Base-by-base conservation (phyloP, 2,329 filamentous ascomycete genomes). In the Boeremia lycopersici region DNA sequence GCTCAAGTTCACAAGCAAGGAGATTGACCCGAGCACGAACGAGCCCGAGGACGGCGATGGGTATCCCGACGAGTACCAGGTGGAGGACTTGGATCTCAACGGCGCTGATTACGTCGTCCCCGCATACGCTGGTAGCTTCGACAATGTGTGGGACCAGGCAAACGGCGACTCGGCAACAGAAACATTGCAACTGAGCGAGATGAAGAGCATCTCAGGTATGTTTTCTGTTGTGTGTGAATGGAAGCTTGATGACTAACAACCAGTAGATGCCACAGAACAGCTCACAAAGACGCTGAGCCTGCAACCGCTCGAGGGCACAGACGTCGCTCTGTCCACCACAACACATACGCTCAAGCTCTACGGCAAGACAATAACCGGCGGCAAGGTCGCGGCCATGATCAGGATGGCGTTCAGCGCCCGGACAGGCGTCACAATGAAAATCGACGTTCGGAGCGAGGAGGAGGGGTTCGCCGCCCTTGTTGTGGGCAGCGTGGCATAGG, bases 41-140 rank as follows among this genome's bases (percentile, higher is more conserved):
- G 92, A 97, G 77, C 90, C 93, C 0, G 95, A 99, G 75, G 92
- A 96, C 13, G 84, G 73, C 39, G 71, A 80, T 41, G 95, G 95
- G 40, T 98, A 98, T 75, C 93, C 98, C 48, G 95, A 99, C 70
- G 95, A 99, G 78, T 99, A 99, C 73, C 91, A 97, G 78, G 89
- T 98, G 56, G 91, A 95, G 59, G 92, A 97, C 72, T 86, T 98
- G 57, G 93, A 97, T 59, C 85, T 99, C 57, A 84, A 86, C 15
- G 95, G 93, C 54, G 92, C 91, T 64, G 95, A 99, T 76, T 99
- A 97, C 76, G 87, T 99, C 59, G 84, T 96, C 42, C 95, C 95
- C 17, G 89, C 91, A 2, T 99, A 96, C 75, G 93, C 93, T 15
- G 90, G 93, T 74, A 96, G 91, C 81, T 99, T 98, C 74, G 91